These are phyloP conservation scores for Hypoxylon sp. DNA, from an alignment of 2,329 filamentous ascomycete species.

Conservation along the genomic window DNA sequence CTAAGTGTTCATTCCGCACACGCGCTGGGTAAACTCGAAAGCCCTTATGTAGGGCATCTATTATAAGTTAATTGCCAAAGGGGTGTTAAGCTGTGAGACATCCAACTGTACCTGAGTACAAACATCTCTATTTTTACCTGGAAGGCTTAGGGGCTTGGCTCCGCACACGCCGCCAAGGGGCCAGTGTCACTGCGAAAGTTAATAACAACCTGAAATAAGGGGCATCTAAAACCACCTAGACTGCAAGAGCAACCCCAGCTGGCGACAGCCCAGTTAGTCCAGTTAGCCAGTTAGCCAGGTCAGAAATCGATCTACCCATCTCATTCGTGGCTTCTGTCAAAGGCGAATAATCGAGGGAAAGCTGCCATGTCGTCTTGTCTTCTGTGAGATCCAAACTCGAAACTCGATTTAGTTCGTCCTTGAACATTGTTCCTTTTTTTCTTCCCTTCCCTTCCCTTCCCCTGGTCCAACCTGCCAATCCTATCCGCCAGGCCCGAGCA, in stretches of 20 bases:
- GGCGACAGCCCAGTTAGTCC: constrained; percentile 15
- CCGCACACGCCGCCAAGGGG: constrained; percentile 26
- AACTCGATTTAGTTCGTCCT: constrained; percentile 28
- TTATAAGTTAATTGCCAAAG: not conserved
- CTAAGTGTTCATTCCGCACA: not conserved
- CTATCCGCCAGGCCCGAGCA: constrained; percentile 32
- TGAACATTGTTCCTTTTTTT: constrained; percentile 21
- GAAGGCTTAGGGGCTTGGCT: constrained; percentile 22
- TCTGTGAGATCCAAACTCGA: constrained; percentile 18
- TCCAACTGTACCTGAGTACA: constrained; percentile 2
- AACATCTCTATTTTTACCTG: constrained; percentile 31
- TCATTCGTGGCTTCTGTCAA: constrained; percentile 34
- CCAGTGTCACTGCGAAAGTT: constrained; percentile 16
- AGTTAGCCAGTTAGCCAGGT: constrained; percentile 9
- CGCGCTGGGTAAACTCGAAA: constrained; percentile 1
- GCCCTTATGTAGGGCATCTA: not conserved
- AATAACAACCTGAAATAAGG: constrained; percentile 44
- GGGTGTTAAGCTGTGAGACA: constrained; percentile 8
- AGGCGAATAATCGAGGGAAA: constrained; percentile 26
- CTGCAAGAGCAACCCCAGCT: constrained; percentile 29
- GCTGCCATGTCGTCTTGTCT: constrained; percentile 21
- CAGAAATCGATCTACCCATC: constrained; percentile 18
- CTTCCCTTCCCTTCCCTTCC: constrained; percentile 9
- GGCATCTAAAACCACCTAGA: constrained; percentile 38
- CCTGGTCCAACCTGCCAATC: constrained; percentile 31